Percentiles rank a stretch among this genome's conserved stretches.
These are phyloP conservation scores for Hericium erinaceus DNA, from an alignment of 768 basidiomycete genomes.

Conservation along the genomic window DNA sequence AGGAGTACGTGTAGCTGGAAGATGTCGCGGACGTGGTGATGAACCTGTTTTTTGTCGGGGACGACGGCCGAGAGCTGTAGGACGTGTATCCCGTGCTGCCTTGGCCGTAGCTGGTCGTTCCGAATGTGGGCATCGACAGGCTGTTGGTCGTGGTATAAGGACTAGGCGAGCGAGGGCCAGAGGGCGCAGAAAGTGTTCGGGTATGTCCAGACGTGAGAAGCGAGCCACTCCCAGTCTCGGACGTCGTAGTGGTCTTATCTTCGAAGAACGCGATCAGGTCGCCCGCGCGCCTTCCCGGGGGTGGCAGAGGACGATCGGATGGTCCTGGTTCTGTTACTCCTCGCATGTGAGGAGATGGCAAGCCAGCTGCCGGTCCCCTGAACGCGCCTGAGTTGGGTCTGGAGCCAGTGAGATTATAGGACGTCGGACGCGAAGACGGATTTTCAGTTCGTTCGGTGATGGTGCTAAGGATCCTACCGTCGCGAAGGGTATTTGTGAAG, in stretches of 20 bases:
- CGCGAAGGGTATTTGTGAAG: conserved; percentile 31
- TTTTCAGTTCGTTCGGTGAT: conserved; percentile 78
- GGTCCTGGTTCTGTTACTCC: conserved; percentile 47
- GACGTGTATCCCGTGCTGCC: conserved; percentile 14
- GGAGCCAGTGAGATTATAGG: conserved; percentile 23
- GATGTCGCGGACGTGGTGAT: conserved; percentile 14
- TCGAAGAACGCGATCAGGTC: conserved; percentile 74
- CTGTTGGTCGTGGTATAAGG: conserved; percentile 24
- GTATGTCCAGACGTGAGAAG: conserved; percentile 30
- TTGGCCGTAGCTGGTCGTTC: conserved; percentile 27
- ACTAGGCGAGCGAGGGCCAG: conserved; percentile 29
- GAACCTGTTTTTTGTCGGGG: conserved; percentile 35
- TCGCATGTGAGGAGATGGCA: conserved; percentile 41
- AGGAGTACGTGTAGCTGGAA: no score
- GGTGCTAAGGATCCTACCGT: conserved; percentile 51
- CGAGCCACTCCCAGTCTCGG: conserved; percentile 18
- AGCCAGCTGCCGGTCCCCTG: conserved; percentile 19
- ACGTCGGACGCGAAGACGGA: conserved; percentile 45
- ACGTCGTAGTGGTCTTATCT: conserved; percentile 32
- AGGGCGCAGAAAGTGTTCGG: conserved; percentile 39
- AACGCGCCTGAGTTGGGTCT: conserved; percentile 28
- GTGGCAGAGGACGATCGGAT: conserved; percentile 19
- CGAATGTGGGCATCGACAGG: conserved; percentile 32
- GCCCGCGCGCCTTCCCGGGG: conserved; percentile 45
- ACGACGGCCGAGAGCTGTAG: conserved; percentile 36